Evolutionary conservation across 805 yeast genomes (phyloP), one percentile per base, ranked within the genome.

Genomic region (Wickerhamomyces chambardii): DNA sequence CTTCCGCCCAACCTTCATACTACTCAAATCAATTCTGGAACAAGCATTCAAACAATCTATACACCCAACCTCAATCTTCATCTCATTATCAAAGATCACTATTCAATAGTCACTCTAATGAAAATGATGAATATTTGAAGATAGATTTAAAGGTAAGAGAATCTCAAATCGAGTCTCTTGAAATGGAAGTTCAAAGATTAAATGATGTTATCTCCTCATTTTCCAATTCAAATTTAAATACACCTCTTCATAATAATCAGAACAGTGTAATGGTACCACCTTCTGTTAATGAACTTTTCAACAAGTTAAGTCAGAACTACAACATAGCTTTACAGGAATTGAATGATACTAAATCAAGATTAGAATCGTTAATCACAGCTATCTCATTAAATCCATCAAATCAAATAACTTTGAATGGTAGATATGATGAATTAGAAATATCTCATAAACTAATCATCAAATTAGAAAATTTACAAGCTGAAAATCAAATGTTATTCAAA

Each of bases 371-470:
- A 10, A 45, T 73, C 17, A 70, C 82, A 1, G 78, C 81, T 0
- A 53, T 73, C 18, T 63, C 76, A 2, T 45, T 73, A 34, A 69
- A 68, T 40, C 78, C 80, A 5, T 51, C 59, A 10, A 70, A 67
- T 35, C 42, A 59, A 2, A 53, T 62, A 17, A 73, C 76, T 2
- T 63, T 64, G 25, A 57, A 64, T 37, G 87, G 86, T 3, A 63
- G 79, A 38, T 80, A 73, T 51, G 94, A 84, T 47, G 80, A 75
- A 34, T 77, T 82, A 47, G 87, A 83, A 36, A 58, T 83, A 32
- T 76, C 89, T 12, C 92, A 84, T 50, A 78, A 78, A 46, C 73
- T 84, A 39, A 63, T 84, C 28, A 66, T 68, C 29, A 75, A 83
- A 46, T 47, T 85, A 43, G 72, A 73, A 36, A 60, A 68, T 38